Percentiles rank a stretch among this genome's conserved stretches.
phyloP scores from a whole-genome alignment of 192 early-diverging fungal genomes.

The Coemansia sp. region DNA sequence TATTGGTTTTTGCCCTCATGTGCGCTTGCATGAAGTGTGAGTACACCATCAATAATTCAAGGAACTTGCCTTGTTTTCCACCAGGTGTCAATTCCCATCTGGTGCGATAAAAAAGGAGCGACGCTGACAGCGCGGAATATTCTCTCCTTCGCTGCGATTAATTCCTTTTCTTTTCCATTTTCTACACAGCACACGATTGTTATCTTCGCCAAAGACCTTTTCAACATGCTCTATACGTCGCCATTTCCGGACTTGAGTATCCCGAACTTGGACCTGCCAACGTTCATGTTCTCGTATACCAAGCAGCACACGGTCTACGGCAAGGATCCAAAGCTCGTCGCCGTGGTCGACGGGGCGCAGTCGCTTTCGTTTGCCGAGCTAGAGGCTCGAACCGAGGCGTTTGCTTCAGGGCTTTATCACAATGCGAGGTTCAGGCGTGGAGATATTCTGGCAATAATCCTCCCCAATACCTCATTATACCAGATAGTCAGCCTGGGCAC shows the following conservation, averaged over 20 bases:
- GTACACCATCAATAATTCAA: background rate
- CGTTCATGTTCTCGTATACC: constrained; percentile 39
- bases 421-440: constrained; percentile 63
- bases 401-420: constrained; percentile 50
- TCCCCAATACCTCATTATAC: constrained; percentile 72
- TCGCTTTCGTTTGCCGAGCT: constrained; percentile 39
- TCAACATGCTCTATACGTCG: constrained; percentile 48
- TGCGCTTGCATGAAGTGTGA: background rate
- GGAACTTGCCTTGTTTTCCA: background rate
- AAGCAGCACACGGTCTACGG: constrained; percentile 37
- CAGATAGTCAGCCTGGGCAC: constrained; percentile 65
- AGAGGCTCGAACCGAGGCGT: constrained; percentile 21
- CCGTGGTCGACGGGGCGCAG: constrained; percentile 19
- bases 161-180: background rate
- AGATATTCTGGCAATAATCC: constrained; percentile 69
- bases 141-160: background rate
- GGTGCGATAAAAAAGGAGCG: background rate
- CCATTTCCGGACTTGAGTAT: constrained; percentile 23
- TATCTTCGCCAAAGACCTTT: background rate
- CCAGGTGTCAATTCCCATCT: background rate
- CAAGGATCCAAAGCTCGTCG: constrained; percentile 30
- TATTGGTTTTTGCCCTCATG: background rate
- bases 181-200: background rate
- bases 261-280: constrained; percentile 45
- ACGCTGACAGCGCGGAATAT: background rate